Base-by-base conservation (phyloP, 495 filamentous ascomycete species). In the Aspergillus steynii region DNA sequence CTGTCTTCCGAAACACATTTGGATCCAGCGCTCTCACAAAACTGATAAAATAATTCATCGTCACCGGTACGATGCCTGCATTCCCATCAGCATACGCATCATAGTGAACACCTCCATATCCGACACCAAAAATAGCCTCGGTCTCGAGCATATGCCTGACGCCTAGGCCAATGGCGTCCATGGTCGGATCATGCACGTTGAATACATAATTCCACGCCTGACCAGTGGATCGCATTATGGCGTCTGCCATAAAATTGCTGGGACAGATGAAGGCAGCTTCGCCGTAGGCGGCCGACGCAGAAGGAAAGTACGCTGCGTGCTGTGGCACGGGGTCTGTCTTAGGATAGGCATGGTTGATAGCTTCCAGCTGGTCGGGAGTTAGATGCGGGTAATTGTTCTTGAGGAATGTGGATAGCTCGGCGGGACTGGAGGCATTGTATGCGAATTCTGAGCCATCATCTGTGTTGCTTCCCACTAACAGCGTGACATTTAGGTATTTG, bases 181-280 rank as follows among this genome's bases (percentile, higher is more conserved):
- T 73, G 0, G 64, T 60, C 4, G 78, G 72, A 56, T 86, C 83
- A 20, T 75, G 65, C 12, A 90, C 85, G 63, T 90, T 86, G 70
- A 81, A 90, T 0, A 81, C 80, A 64, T 90, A 91, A 61, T 80
- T 83, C 77, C 82, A 88, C 2, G 73, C 68, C 5, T 67, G 29
- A 0, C 66, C 60, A 2, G 68, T 70, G 60, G 71, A 68, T 6
- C 68, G 66, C 28, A 76, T 78, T 64, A 84, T 71, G 58, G 69
- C 80, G 25, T 85, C 68, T 1, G 69, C 60, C 57, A 76, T 70
- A 14, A 61, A 53, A 29, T 71, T 71, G 0, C 78, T 79, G 0
- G 87, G 88, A 60, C 88, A 91, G 64, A 77, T 86, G 68, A 91
- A 90, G 1, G 86, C 81, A 57, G 87, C 78, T 50, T 90, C 85